Percentiles rank a stretch among this genome's conserved stretches.
phyloP scores from a whole-genome alignment of 331 rosid genomes.

The Spiraea crenata region DNA sequence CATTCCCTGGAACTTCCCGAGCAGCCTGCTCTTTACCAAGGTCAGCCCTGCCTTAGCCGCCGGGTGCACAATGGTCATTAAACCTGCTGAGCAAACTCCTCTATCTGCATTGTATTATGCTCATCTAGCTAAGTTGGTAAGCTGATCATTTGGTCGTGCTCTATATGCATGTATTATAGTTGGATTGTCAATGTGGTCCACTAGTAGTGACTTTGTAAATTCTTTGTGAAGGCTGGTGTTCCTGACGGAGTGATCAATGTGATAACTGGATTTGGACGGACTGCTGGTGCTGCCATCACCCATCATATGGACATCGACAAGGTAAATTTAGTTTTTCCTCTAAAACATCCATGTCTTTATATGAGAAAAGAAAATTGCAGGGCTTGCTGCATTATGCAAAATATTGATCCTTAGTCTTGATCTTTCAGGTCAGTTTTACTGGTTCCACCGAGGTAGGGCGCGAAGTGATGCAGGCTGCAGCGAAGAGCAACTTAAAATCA shows the following conservation, averaged over 20 bases:
- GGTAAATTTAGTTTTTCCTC: conserved; percentile 33
- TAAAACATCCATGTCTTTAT: neutral
- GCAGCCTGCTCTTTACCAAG: conserved; percentile 45
- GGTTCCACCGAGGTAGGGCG: conserved; percentile 82
- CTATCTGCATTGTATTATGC: conserved; percentile 80
- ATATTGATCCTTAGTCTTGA: neutral
- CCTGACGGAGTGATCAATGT: conserved; percentile 92
- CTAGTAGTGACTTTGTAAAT: neutral
- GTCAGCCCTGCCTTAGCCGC: conserved; percentile 76
- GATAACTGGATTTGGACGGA: conserved; percentile 68
- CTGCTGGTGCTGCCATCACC: conserved; percentile 74
- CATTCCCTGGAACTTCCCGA: conserved; percentile 91
- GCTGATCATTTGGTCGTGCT: neutral
- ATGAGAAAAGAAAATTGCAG: neutral
- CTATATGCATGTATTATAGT: neutral
- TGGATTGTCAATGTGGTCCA: neutral
- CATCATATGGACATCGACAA: conserved; percentile 84
- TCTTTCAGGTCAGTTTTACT: conserved; percentile 62
- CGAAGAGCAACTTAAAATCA: conserved; percentile 66
- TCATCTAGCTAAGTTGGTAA: conserved; percentile 72
- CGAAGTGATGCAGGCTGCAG: conserved; percentile 73
- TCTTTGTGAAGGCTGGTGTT: conserved; percentile 66
- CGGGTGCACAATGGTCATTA: conserved; percentile 88
- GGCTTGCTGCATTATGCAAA: neutral
- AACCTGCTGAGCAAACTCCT: conserved; percentile 94